Conservation (phyloP, 139 green algal genomes). For the Nannochloris sp. region DNA sequence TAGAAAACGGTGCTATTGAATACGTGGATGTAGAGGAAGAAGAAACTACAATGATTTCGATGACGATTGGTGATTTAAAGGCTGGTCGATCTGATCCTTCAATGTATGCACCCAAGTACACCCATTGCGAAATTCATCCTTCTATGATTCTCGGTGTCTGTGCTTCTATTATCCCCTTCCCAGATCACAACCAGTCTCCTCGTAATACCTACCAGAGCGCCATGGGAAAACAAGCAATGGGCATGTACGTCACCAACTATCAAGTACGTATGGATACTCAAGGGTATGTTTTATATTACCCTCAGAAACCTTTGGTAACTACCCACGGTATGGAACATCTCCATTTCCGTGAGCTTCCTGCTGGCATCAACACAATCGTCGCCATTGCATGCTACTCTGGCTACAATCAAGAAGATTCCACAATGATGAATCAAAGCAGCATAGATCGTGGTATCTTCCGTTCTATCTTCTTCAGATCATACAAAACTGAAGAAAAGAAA, state of each 20-base stretch:
- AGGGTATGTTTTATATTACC: conserved; percentile 93
- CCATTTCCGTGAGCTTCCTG: conserved; percentile 76
- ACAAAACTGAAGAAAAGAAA: conserved; percentile 86
- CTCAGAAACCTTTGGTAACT: conserved; percentile 94
- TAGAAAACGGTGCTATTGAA: conserved; percentile 64
- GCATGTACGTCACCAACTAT: conserved; percentile 89
- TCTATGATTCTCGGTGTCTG: conserved; percentile 97
- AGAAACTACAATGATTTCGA: conserved; percentile 98
- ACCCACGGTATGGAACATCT: conserved; percentile 85
- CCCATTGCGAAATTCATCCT: conserved; percentile 98
- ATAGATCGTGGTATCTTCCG: conserved; percentile 97
- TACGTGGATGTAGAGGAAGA: conserved; percentile 85
- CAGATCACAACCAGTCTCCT: conserved; percentile 98
- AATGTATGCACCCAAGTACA: conserved; percentile 76
- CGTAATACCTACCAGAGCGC: conserved; percentile 93
- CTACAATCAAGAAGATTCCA: conserved; percentile 99
- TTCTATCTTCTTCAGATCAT: conserved; percentile 92
- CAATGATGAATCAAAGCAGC: conserved; percentile 94
- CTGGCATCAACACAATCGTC: conserved; percentile 90
- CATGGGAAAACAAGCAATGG: conserved; percentile 96
- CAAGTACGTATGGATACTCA: conserved; percentile 69
- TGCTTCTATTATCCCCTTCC: conserved; percentile 98
- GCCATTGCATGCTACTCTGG: conserved; percentile 94
- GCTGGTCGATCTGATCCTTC: conserved; percentile 27
- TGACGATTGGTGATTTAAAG: conserved; percentile 76